These are phyloP conservation scores for Annulohypoxylon truncatum DNA, from an alignment of 2,329 filamentous ascomycete species.

Conservation along the genomic window DNA sequence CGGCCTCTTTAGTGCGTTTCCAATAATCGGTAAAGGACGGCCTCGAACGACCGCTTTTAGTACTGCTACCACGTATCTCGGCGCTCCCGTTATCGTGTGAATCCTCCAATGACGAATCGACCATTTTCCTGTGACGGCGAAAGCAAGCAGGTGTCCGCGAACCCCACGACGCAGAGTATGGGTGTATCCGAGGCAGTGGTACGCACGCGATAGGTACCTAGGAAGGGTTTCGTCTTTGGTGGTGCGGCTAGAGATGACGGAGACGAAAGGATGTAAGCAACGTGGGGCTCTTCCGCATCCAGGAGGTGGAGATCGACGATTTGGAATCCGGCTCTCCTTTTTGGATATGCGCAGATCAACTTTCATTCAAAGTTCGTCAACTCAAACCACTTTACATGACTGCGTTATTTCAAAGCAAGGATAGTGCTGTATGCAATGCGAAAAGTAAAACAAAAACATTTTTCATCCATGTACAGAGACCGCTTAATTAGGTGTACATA, in stretches of 20 bases:
- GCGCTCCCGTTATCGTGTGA: neutral
- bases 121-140: slow-evolving; percentile 16
- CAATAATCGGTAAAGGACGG: slow-evolving; percentile 63
- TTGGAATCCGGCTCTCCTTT: slow-evolving; percentile 38
- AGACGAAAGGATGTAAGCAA: slow-evolving; percentile 14
- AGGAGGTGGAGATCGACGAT: slow-evolving; percentile 23
- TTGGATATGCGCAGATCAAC: slow-evolving; percentile 5
- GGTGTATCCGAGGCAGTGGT: slow-evolving; percentile 11
- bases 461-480: neutral
- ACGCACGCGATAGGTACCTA: slow-evolving; percentile 30
- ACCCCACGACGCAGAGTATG: slow-evolving; percentile 13
- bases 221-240: slow-evolving; percentile 20
- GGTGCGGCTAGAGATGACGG: slow-evolving; percentile 15
- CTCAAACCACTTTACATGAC: neutral
- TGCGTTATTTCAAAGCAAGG: neutral
- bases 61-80: neutral
- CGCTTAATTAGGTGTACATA: neutral
- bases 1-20: slow-evolving; percentile 56
- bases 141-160: slow-evolving; percentile 1
- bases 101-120: slow-evolving; percentile 21
- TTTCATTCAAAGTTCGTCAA: neutral
- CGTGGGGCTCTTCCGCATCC: slow-evolving; percentile 22
- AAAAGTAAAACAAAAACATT: slow-evolving; percentile 3
- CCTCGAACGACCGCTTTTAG: slow-evolving; percentile 42
- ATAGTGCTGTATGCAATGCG: too few species aligned